A percentile compares a stretch with the other conserved stretches of the same genome.
Conservation (phyloP, 2,329 filamentous ascomycete genomes). For the Fusarium sp. region DNA sequence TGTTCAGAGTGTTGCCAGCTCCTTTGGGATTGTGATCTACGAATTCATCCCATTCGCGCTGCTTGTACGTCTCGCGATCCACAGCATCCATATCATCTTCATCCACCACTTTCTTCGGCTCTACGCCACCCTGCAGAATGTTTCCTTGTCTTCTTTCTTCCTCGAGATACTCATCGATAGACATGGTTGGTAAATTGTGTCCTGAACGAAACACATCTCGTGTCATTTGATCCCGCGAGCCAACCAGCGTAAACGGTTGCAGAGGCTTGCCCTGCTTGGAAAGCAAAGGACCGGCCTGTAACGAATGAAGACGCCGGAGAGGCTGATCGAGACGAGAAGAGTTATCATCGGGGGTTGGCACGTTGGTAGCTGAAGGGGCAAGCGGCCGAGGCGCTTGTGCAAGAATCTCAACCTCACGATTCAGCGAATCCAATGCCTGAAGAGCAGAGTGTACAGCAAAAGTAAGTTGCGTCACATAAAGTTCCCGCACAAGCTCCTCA, state of each 20-base stretch:
- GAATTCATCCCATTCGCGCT: constrained; percentile 94
- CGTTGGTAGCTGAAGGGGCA: constrained; percentile 62
- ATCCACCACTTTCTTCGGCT: constrained; percentile 79
- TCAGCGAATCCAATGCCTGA: constrained; percentile 86
- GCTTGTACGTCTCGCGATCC: constrained; percentile 93
- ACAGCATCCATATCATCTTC: constrained; percentile 92
- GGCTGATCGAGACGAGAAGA: constrained; percentile 81
- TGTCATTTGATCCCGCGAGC: constrained; percentile 79
- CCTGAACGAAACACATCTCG: constrained; percentile 89
- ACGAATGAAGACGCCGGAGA: constrained; percentile 64
- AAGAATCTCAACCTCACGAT: constrained; percentile 86
- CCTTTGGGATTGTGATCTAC: constrained; percentile 89
- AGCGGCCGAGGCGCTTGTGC: constrained; percentile 74
- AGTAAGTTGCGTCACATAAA: constrained; percentile 81
- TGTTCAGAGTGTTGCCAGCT: constrained; percentile 85
- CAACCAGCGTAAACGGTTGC: constrained; percentile 89
- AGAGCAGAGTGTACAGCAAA: constrained; percentile 85
- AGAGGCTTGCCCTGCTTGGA: constrained; percentile 85
- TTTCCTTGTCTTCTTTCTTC: constrained; percentile 88
- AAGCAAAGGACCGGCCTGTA: constrained; percentile 77
- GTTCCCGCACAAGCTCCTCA: constrained; percentile 83
- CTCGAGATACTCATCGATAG: constrained; percentile 96
- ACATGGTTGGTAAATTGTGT: constrained; percentile 97
- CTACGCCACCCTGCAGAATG: constrained; percentile 91
- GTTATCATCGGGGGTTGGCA: constrained; percentile 60